Evolutionary conservation across 2,329 filamentous ascomycete genomes (phyloP), one percentile per base, ranked within the genome.

Genomic region (Colletotrichum sojae): DNA sequence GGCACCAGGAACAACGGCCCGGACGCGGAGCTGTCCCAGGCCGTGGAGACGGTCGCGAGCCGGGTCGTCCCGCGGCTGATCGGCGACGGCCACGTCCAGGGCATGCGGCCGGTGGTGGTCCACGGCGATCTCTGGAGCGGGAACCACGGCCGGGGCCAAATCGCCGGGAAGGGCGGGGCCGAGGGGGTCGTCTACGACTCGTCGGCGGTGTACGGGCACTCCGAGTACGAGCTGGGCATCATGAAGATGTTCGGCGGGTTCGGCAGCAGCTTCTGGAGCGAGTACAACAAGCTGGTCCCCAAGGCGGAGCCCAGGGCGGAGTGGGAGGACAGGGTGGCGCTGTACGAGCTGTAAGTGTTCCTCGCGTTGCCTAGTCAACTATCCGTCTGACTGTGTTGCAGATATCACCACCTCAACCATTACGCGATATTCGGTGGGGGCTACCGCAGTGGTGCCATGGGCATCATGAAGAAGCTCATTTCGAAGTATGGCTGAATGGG

Each of bases 241-340:
- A 98, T 98, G 94, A 89, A 88, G 59, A 97, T 98, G 94, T 98
- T 98, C 85, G 95, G 95, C 0, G 95, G 95, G 0, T 97, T 97
- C 79, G 90, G 90, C 0, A 75, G 79, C 0, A 79, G 76, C 1
- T 97, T 97, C 75, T 90, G 92, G 85, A 86, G 86, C 39, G 93
- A 96, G 77, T 98, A 98, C 78, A 89, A 93, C 77, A 78, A 83
- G 46, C 76, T 94, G 25, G 90, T 95, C 54, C 92, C 92, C 0
- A 97, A 92, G 82, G 91, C 92, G 9, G 93, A 97, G 77, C 95
- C 95, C 0, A 86, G 84, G 12, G 89, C 87, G 12, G 95, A 98
- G 83, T 97, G 93, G 83, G 90, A 92, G n/a, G 95, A 98, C 79
- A 86, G 95, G 18, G 82, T 97, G 31, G 82, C 83, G 73, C 80